phyloP scores from a whole-genome alignment of 1,284 basidiomycete genomes.

The Trametes versicolor region DNA sequence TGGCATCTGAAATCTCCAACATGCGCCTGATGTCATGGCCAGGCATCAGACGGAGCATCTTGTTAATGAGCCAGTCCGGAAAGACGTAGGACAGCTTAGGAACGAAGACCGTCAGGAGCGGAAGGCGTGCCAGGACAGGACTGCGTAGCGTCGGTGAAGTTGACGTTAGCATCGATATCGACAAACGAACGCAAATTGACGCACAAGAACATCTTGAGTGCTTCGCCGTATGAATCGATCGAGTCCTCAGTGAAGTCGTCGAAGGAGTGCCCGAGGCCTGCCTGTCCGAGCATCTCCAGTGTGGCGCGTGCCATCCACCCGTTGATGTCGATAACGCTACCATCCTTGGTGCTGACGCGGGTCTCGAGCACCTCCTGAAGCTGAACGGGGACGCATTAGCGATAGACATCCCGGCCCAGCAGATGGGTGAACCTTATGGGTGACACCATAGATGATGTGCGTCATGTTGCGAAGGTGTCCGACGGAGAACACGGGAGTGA shows the following conservation, averaged over 20 bases:
- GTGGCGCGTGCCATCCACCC: slow-evolving; percentile 49
- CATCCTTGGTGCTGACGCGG: slow-evolving; percentile 18
- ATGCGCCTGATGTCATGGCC: slow-evolving; percentile 2
- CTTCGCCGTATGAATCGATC: slow-evolving; percentile 40
- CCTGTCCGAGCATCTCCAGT: slow-evolving; percentile 52
- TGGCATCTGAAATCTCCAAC: slow-evolving; percentile 46
- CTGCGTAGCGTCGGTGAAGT: neutral
- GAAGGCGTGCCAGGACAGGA: neutral
- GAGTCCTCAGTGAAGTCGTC: slow-evolving; percentile 44
- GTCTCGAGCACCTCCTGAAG: slow-evolving; percentile 32
- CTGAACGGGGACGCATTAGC: slow-evolving; percentile 18
- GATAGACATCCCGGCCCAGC: no score
- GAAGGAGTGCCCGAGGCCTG: slow-evolving; percentile 51
- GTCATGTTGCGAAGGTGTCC: slow-evolving; percentile 28
- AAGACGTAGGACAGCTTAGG: slow-evolving; percentile 16
- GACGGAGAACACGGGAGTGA: slow-evolving; percentile 31
- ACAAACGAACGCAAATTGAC: neutral
- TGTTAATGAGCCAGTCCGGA: slow-evolving; percentile 11
- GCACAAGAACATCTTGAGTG: slow-evolving; percentile 38
- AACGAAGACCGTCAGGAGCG: neutral
- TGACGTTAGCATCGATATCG: neutral
- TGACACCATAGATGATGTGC: slow-evolving; percentile 25
- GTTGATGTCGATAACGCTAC: slow-evolving; percentile 44
- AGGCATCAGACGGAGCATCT: slow-evolving; percentile 14
- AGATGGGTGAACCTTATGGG: slow-evolving; percentile 14